A percentile compares a stretch with the other conserved stretches of the same genome.
These are phyloP conservation scores for Termitomyces sp. DNA, from an alignment of 1,284 basidiomycete species.

Conservation along the genomic window DNA sequence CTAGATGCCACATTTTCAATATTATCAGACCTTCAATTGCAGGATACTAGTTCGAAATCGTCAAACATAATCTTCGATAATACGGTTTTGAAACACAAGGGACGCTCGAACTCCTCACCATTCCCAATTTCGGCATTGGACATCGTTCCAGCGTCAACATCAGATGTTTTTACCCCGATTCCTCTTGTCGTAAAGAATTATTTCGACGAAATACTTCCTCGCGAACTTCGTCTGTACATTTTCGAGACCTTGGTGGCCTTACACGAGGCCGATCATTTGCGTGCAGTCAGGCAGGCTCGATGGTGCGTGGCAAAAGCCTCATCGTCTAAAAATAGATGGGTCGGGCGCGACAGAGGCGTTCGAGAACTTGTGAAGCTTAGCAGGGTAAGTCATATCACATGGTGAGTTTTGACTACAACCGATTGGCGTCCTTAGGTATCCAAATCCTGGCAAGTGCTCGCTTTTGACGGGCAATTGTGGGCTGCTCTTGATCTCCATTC, in stretches of 20 bases:
- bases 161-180: conserved; percentile 46
- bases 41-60: conserved; percentile 4
- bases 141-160: conserved; percentile 40
- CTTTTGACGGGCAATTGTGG: conserved; percentile 90
- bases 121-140: conserved; percentile 55
- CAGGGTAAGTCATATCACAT: conserved; percentile 48
- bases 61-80: conserved; percentile 13
- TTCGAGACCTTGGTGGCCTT: conserved; percentile 48
- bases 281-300: conserved; percentile 33
- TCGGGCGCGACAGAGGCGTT: conserved; percentile 66
- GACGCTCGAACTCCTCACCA: conserved; percentile 61
- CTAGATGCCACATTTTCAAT: conserved; percentile 14
- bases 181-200: conserved; percentile 43
- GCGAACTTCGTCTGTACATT: conserved; percentile 69
- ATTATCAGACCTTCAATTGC: conserved; percentile 9
- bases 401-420: conserved; percentile 5
- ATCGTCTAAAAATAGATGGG: conserved; percentile 58
- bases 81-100: conserved; percentile 37
- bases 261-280: conserved; percentile 50
- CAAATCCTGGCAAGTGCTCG: conserved; percentile 71
- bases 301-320: conserved; percentile 58
- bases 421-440: conserved; percentile 57
- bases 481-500: conserved; percentile 52
- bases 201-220: conserved; percentile 67
- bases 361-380: conserved; percentile 76